Base-by-base conservation (phyloP, 2,329 filamentous ascomycete genomes). In the Lachnellula suecica region DNA sequence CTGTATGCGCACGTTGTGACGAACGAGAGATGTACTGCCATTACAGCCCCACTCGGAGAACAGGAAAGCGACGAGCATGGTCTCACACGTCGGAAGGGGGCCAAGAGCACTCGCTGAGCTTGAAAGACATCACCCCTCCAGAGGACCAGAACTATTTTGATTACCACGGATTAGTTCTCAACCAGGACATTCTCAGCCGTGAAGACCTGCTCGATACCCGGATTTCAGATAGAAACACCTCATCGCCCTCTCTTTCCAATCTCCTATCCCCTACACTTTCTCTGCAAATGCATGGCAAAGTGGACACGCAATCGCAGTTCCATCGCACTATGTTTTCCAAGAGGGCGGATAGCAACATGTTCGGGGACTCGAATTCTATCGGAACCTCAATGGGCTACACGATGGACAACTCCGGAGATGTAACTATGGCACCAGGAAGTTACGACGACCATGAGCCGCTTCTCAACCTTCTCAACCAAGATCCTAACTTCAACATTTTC, bases 21-120 rank as follows among this genome's bases (percentile, higher is more conserved):
- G 47, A 49, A 17, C 47, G 47, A 43, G 47, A 27, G 40, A 49
- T 44, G 23, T 29, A 13, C 35, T 44, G 47, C 20, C 35, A 49
- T 13, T 47, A 47, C 19, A 38, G 44, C 25, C 43, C 43, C 22
- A 29, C 43, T 29, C 24, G 25, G 15, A 44, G 43, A 29, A 44
- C 43, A 29, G 43, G 43, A 29, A 44, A 44, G 15, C 23, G 25
- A 11, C 23, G 43, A n/a, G 24, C 25, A 29, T 44, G 23, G 43
- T 25, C 24, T 31, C 23, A 29, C 29, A n/a, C 17, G n/a, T n/a
- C 24, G 15, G 43, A 9, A 44, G 24, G 13, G 15, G 41, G 41
- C 4, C 41, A 43, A 43, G n/a, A 22, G n/a, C 38, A 43, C 9
- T 23, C 15, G 20, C 3, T 23, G 41, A 43, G 41, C 25, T 25